These are phyloP conservation scores for Trametes gibbosa DNA, from an alignment of 768 basidiomycete genomes.

Conservation along the genomic window DNA sequence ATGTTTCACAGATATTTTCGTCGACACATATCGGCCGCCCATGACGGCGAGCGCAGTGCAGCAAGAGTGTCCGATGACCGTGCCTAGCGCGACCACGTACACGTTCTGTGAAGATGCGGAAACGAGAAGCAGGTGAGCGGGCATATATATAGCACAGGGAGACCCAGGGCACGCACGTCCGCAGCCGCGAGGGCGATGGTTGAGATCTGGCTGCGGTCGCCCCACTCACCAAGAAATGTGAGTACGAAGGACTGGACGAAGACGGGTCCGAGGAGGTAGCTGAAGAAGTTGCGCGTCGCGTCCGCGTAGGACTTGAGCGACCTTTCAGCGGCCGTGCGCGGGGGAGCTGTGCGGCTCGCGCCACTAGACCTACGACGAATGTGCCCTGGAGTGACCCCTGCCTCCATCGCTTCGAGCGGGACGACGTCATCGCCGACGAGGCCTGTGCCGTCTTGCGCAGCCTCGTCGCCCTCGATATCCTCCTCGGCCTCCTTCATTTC, in stretches of 20 bases:
- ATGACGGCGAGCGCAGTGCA: slow-evolving; percentile 91
- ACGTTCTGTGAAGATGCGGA: slow-evolving; percentile 69
- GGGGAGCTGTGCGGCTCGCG: slow-evolving; percentile 14
- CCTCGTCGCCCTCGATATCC: slow-evolving; percentile 85
- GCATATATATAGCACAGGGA: slow-evolving; percentile 4
- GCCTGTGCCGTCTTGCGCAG: slow-evolving; percentile 44
- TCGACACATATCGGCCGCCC: slow-evolving; percentile 90
- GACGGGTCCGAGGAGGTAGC: slow-evolving; percentile 82
- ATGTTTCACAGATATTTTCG: slow-evolving; percentile 93
- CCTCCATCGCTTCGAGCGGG: slow-evolving; percentile 76
- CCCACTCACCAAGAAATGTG: slow-evolving; percentile 99
- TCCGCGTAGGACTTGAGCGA: slow-evolving; percentile 41
- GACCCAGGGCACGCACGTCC: slow-evolving; percentile 52
- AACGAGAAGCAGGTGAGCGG: slow-evolving; percentile 17
- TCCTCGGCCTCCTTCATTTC: slow-evolving; percentile 97
- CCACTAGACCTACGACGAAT: slow-evolving; percentile 9
- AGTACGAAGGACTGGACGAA: slow-evolving; percentile 94
- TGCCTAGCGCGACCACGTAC: slow-evolving; percentile 86
- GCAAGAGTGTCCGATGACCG: slow-evolving; percentile 80
- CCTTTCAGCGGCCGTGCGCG: slow-evolving; percentile 19
- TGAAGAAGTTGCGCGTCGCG: slow-evolving; percentile 78
- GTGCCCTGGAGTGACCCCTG: slow-evolving; percentile 41
- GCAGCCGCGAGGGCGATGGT: slow-evolving; percentile 95
- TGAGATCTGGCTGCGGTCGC: slow-evolving; percentile 94
- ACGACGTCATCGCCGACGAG: slow-evolving; percentile 39